Conservation (phyloP, 2,329 filamentous ascomycete genomes). For the Rasamsonia emersonii region DNA sequence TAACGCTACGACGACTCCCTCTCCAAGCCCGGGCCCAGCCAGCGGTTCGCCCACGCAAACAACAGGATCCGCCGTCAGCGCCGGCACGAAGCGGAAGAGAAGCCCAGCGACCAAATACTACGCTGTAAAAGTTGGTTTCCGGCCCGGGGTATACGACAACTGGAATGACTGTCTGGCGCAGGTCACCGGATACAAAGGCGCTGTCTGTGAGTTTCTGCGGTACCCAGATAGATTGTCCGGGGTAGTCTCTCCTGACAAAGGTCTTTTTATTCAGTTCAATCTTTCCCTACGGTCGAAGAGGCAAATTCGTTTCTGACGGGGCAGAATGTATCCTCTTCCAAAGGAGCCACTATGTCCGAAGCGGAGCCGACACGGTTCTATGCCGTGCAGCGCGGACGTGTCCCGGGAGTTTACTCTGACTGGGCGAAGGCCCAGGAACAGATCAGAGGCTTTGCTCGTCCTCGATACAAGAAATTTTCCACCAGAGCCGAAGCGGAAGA, state of each 20-base stretch:
- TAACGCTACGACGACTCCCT: conserved; percentile 24
- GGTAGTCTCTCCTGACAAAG: neutral
- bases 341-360: conserved; percentile 26
- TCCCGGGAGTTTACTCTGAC: conserved; percentile 54
- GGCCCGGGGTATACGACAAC: conserved; percentile 54
- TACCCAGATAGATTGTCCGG: neutral
- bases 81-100: conserved; percentile 50
- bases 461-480: conserved; percentile 60
- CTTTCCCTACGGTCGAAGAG: conserved; percentile 63
- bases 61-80: conserved; percentile 22
- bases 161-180: conserved; percentile 56
- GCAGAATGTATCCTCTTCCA: conserved; percentile 35
- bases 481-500: conserved; percentile 65
- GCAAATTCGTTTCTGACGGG: conserved; percentile 71
- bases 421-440: conserved; percentile 65
- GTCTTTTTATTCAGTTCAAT: conserved; percentile 59
- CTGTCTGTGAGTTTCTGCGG: conserved; percentile 53
- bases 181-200: conserved; percentile 55
- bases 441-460: conserved; percentile 63
- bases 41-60: conserved; percentile 16
- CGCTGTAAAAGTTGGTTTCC: conserved; percentile 52
- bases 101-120: conserved; percentile 49
- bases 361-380: conserved; percentile 46
- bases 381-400: conserved; percentile 49
- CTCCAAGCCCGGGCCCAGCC: conserved; percentile 25